Percentiles rank a stretch among this genome's conserved stretches.
phyloP scores from a whole-genome alignment of 2,329 filamentous ascomycete species.

The Aulographum hederae region DNA sequence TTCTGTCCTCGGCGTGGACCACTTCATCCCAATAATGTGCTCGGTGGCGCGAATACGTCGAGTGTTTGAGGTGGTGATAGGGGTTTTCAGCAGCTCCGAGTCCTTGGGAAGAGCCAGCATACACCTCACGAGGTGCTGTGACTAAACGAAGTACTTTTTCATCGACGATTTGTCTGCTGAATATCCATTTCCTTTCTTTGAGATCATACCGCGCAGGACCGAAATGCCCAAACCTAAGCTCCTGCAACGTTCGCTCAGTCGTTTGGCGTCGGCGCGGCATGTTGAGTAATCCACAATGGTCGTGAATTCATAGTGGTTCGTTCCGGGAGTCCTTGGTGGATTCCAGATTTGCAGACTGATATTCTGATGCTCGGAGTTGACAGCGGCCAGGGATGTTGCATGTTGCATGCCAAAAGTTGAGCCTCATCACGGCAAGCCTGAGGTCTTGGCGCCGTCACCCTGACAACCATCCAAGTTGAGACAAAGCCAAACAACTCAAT shows the following conservation, averaged over 20 bases:
- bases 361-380: not conserved
- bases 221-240: conserved; percentile 3
- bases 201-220: conserved; percentile 1
- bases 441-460: not conserved
- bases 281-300: not conserved
- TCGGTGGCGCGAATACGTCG: conserved; percentile 19
- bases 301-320: not conserved
- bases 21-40: conserved; percentile 30
- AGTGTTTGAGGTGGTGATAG: conserved; percentile 2
- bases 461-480: not conserved
- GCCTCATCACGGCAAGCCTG: not conserved
- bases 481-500: not conserved
- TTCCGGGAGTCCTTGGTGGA: not conserved
- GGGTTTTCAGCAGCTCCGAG: not conserved
- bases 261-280: not conserved
- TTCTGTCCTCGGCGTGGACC: too few relatives aligned
- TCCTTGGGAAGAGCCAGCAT: not conserved
- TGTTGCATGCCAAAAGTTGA: not conserved
- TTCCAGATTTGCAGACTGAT: not conserved
- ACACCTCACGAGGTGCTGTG: not conserved
- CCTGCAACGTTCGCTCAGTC: not conserved
- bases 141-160: not conserved
- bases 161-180: not conserved
- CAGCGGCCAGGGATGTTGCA: not conserved
- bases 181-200: not conserved